A percentile compares a stretch with the other conserved stretches of the same genome.
These are phyloP conservation scores for Verticillium isaacii DNA, from an alignment of 2,329 filamentous ascomycete genomes.

Conservation along the genomic window DNA sequence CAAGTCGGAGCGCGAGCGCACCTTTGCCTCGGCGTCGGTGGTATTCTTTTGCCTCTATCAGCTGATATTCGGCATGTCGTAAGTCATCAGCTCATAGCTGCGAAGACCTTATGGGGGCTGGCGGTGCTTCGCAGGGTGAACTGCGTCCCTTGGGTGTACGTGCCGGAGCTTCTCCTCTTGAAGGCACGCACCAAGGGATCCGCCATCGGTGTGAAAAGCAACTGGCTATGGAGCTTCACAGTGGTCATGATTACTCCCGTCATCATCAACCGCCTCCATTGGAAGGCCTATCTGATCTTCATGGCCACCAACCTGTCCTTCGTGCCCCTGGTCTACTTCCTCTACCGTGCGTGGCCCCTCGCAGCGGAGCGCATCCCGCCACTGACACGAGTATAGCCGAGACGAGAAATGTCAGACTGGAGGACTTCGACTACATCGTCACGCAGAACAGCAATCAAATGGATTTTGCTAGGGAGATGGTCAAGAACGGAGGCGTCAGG, in stretches of 20 bases:
- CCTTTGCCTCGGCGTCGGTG: too few species aligned
- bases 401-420: slow-evolving; percentile 40
- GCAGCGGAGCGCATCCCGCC: background rate
- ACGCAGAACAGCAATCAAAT: slow-evolving; percentile 6
- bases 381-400: slow-evolving; percentile 29
- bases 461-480: background rate
- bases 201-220: slow-evolving; percentile 23
- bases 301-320: slow-evolving; percentile 40
- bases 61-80: too few species aligned
- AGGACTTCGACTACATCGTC: slow-evolving; percentile 47
- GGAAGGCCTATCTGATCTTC: slow-evolving; percentile 48
- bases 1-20: too few species aligned
- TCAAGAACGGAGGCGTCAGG: too few species aligned
- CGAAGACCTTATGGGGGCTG: too few species aligned
- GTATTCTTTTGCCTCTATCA: too few species aligned
- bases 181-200: slow-evolving; percentile 23
- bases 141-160: slow-evolving; percentile 30
- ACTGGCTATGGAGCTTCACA: slow-evolving; percentile 29
- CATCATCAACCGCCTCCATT: slow-evolving; percentile 38
- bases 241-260: slow-evolving; percentile 47
- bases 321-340: slow-evolving; percentile 35
- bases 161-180: slow-evolving; percentile 27
- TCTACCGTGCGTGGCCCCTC: slow-evolving; percentile 24
- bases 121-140: slow-evolving; percentile 13
- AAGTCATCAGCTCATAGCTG: too few species aligned